phyloP scores from a whole-genome alignment of 208 protist species.

The Kentomonas sorsogonicus region DNA sequence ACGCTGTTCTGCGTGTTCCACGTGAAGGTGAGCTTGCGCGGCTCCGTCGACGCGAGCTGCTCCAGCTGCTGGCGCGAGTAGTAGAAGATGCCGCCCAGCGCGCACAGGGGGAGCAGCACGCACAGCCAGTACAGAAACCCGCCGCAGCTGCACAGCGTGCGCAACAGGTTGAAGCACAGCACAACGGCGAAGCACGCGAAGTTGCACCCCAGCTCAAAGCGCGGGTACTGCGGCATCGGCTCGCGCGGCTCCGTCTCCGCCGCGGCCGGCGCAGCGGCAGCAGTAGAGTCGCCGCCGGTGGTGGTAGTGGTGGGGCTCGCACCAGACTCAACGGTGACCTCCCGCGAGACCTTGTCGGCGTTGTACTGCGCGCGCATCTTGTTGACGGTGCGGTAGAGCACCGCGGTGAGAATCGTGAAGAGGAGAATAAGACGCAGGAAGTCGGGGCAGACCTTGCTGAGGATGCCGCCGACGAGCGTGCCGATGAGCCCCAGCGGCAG shows the following conservation, averaged over 20 bases:
- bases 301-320: constrained; percentile 2
- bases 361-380: constrained; percentile 62
- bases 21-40: constrained; percentile 33
- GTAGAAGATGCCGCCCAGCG: constrained; percentile 33
- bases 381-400: constrained; percentile 53
- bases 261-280: not conserved
- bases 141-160: constrained; percentile 32
- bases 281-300: not conserved
- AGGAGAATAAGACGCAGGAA: constrained; percentile 69
- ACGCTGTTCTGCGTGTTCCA: constrained; percentile 57
- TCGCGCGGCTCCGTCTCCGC: not conserved
- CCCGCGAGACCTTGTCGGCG: constrained; percentile 14
- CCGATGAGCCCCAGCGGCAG: constrained; percentile 70
- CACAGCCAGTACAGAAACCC: constrained; percentile 44
- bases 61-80: constrained; percentile 31
- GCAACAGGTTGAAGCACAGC: constrained; percentile 60
- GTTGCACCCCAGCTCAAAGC: constrained; percentile 41
- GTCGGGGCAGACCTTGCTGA: constrained; percentile 76
- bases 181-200: constrained; percentile 54
- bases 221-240: constrained; percentile 41
- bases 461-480: constrained; percentile 60
- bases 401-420: constrained; percentile 50
- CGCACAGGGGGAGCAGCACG: constrained; percentile 28
- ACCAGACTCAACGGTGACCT: constrained; percentile 19
- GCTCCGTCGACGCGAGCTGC: constrained; percentile 17